Evolutionary conservation across 345 rosid genomes (phyloP).

Genomic region (Camelina sativa): DNA sequence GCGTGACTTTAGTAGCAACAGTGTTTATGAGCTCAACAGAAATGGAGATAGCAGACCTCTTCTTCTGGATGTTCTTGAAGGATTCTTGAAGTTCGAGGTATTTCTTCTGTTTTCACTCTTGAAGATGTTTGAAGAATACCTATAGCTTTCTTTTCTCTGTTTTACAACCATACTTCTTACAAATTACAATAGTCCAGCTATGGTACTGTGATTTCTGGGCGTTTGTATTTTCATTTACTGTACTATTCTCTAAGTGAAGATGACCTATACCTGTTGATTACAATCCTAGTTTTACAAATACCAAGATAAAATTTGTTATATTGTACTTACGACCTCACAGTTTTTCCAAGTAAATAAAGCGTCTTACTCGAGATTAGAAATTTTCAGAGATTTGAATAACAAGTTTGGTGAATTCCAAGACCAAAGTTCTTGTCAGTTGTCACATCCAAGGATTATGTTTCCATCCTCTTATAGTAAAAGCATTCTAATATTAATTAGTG

Average conservation of each 20-base stretch:
- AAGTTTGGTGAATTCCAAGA: background rate
- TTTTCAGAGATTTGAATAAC: slow-evolving; percentile 1
- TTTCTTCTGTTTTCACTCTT: slow-evolving; percentile 4
- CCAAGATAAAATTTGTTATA: slow-evolving; percentile 14
- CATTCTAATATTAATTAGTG: background rate
- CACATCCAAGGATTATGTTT: slow-evolving; percentile 13
- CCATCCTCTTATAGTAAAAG: background rate
- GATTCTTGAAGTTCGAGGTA: slow-evolving; percentile 90
- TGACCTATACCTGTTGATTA: slow-evolving; percentile 9
- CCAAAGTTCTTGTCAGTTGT: background rate
- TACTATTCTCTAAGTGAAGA: slow-evolving; percentile 9
- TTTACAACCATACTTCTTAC: background rate
- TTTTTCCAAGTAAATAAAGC: background rate
- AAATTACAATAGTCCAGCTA: slow-evolving; percentile 5
- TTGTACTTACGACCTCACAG: background rate
- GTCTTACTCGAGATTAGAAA: slow-evolving; percentile 14
- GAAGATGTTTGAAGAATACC: slow-evolving; percentile 2
- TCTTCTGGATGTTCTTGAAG: slow-evolving; percentile 92
- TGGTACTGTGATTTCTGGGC: background rate
- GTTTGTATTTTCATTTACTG: background rate
- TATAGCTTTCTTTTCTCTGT: slow-evolving; percentile 1
- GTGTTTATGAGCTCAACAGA: slow-evolving; percentile 81
- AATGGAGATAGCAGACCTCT: slow-evolving; percentile 86
- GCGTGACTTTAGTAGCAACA: slow-evolving; percentile 84
- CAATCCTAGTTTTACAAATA: slow-evolving; percentile 16